Evolutionary conservation across 1,284 basidiomycete species (phyloP).

Genomic region (Coniophora puteana): DNA sequence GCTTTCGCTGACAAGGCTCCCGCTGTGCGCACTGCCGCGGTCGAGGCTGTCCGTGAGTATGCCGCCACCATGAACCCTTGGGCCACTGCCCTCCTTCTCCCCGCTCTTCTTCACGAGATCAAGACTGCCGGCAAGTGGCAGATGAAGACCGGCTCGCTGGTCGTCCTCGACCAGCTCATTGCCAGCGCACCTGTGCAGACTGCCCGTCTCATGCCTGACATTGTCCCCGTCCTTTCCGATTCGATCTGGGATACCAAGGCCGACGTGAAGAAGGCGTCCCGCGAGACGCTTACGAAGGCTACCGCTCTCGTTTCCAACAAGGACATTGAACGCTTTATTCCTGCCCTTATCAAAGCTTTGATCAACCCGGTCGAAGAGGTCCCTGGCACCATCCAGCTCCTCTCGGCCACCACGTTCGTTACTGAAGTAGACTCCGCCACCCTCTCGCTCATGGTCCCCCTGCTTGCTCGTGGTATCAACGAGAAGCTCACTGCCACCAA

Average conservation of each 20-base stretch:
- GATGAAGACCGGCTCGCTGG: conserved; percentile 89
- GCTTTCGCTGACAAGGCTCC: conserved; percentile 92
- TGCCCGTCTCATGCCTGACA: conserved; percentile 91
- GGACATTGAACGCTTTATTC: conserved; percentile 98
- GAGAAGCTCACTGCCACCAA: conserved; percentile 96
- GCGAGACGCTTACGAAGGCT: conserved; percentile 90
- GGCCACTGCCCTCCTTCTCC: conserved; percentile 84
- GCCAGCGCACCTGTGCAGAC: conserved; percentile 81
- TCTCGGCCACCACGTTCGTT: conserved; percentile 99
- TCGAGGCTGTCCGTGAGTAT: conserved; percentile 82
- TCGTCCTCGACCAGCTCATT: conserved; percentile 90
- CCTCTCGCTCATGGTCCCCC: conserved; percentile 98
- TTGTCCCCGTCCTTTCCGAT: conserved; percentile 93
- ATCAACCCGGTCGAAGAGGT: conserved; percentile 99
- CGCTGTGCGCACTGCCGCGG: conserved; percentile 78
- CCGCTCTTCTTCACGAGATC: conserved; percentile 90
- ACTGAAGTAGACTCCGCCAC: conserved; percentile 99
- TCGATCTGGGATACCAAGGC: conserved; percentile 99
- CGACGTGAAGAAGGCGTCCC: conserved; percentile 99
- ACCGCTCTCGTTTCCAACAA: conserved; percentile 97
- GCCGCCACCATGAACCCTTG: conserved; percentile 88
- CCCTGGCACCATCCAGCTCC: conserved; percentile 91
- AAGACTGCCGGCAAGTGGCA: conserved; percentile 99
- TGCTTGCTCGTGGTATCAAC: conserved; percentile 91
- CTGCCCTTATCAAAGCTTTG: conserved; percentile 94